Evolutionary conservation across 148 eudicot genomes (phyloP).

Genomic region (Camellia japonica): DNA sequence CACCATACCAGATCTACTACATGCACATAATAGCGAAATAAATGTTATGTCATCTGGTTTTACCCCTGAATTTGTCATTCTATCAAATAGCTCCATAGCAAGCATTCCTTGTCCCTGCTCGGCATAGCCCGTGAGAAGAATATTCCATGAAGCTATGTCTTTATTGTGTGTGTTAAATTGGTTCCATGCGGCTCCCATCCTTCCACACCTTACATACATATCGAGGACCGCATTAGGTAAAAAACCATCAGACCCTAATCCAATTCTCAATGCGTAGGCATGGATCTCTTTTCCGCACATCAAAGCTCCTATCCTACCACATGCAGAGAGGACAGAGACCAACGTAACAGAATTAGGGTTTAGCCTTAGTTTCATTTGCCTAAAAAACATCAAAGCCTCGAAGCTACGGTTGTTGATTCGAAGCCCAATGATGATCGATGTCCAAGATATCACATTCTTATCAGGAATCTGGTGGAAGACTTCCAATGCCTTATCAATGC

Average conservation of each 20-base stretch:
- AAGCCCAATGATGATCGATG: slow-evolving; percentile 77
- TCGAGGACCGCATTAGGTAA: slow-evolving; percentile 79
- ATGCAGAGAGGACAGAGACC: slow-evolving; percentile 70
- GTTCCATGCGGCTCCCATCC: slow-evolving; percentile 58
- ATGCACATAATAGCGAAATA: slow-evolving; percentile 67
- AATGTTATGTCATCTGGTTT: slow-evolving; percentile 73
- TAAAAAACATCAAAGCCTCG: slow-evolving; percentile 73
- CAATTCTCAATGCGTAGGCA: slow-evolving; percentile 69
- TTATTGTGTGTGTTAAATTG: slow-evolving; percentile 48
- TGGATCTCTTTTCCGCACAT: slow-evolving; percentile 93
- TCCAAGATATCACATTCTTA: slow-evolving; percentile 83
- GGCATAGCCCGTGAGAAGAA: slow-evolving; percentile 73
- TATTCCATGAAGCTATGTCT: slow-evolving; percentile 84
- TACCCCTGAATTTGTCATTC: slow-evolving; percentile 52
- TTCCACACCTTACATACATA: slow-evolving; percentile 91
- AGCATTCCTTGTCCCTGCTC: slow-evolving; percentile 51
- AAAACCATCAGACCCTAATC: slow-evolving; percentile 55
- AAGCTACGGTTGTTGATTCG: slow-evolving; percentile 63
- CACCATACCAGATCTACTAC: slow-evolving; percentile 85
- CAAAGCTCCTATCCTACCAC: slow-evolving; percentile 79
- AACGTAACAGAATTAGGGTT: slow-evolving; percentile 74
- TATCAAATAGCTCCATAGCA: slow-evolving; percentile 54
- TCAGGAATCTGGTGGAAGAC: slow-evolving; percentile 65
- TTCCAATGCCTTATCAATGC: slow-evolving; percentile 72
- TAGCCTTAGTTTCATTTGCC: slow-evolving; percentile 59